These are phyloP conservation scores for Inga laurina DNA, from an alignment of 306 rosid species.

Conservation along the genomic window DNA sequence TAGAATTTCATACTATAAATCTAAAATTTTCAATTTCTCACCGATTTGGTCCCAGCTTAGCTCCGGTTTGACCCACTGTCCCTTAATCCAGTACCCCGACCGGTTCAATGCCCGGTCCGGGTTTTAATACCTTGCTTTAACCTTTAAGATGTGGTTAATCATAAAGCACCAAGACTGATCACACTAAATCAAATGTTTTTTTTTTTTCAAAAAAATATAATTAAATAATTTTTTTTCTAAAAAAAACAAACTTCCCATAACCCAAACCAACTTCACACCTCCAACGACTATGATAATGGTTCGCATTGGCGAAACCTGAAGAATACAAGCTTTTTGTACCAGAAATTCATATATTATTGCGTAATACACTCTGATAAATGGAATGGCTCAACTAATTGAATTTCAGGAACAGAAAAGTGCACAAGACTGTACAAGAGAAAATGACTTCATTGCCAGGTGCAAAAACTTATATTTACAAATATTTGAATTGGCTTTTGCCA, in stretches of 20 bases:
- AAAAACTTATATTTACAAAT: conserved; percentile 71
- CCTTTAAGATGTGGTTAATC: too few relatives aligned
- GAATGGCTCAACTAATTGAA: conserved; percentile 31
- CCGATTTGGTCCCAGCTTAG: too few relatives aligned
- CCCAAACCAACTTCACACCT: conserved; percentile 3
- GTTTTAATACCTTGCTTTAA: too few relatives aligned
- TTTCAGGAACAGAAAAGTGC: conserved; percentile 37
- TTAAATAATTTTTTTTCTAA: neutral
- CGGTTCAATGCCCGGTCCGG: too few relatives aligned
- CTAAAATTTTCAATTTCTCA: too few relatives aligned
- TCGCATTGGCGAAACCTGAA: conserved; percentile 16
- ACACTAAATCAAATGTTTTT: neutral
- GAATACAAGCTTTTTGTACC: neutral
- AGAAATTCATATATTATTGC: neutral
- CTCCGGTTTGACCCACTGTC: too few relatives aligned
- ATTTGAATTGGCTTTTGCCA: conserved; percentile 56
- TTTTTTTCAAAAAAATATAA: neutral
- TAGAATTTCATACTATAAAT: too few relatives aligned
- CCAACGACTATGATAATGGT: neutral
- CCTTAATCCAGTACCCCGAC: too few relatives aligned
- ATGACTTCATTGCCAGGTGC: conserved; percentile 33
- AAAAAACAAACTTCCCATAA: neutral
- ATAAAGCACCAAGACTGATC: neutral
- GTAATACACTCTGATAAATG: conserved; percentile 15
- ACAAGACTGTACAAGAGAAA: conserved; percentile 38